Evolutionary conservation across 1,284 basidiomycete species (phyloP).

Genomic region (Cutaneotrichosporon cyanovorans): DNA sequence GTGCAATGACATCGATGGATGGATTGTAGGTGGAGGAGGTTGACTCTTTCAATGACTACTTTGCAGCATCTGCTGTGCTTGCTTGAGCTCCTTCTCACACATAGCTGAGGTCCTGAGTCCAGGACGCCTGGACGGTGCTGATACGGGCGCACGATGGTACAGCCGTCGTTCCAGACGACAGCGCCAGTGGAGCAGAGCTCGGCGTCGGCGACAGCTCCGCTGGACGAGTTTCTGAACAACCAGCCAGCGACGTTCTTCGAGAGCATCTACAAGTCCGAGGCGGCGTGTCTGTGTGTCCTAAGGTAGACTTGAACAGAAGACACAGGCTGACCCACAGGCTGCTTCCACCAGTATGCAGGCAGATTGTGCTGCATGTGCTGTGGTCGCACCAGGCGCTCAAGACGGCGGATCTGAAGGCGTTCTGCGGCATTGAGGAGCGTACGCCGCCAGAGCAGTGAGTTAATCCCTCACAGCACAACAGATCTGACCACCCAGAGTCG

Average conservation of each 20-base stretch:
- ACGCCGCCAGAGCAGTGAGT: slow-evolving; percentile 24
- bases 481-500: slow-evolving; percentile 51
- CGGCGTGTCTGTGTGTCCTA: slow-evolving; percentile 88
- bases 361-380: slow-evolving; percentile 82
- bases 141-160: slow-evolving; percentile 23
- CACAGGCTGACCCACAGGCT: slow-evolving; percentile 51
- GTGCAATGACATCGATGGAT: too few relatives aligned
- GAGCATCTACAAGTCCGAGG: slow-evolving; percentile 79
- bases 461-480: not conserved
- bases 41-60: too few relatives aligned
- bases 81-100: too few relatives aligned
- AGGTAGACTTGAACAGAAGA: slow-evolving; percentile 51
- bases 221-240: slow-evolving; percentile 67
- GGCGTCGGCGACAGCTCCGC: slow-evolving; percentile 34
- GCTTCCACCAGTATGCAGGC: slow-evolving; percentile 74
- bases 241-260: slow-evolving; percentile 77
- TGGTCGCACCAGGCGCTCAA: slow-evolving; percentile 79
- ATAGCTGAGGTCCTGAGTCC: too few relatives aligned
- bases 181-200: slow-evolving; percentile 5
- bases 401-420: slow-evolving; percentile 65
- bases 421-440: slow-evolving; percentile 58
- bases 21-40: too few relatives aligned
- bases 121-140: too few relatives aligned
- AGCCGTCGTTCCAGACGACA: slow-evolving; percentile 28
- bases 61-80: too few relatives aligned